Conservation (phyloP, 2,329 filamentous ascomycete genomes). For the Lomentospora prolificans region DNA sequence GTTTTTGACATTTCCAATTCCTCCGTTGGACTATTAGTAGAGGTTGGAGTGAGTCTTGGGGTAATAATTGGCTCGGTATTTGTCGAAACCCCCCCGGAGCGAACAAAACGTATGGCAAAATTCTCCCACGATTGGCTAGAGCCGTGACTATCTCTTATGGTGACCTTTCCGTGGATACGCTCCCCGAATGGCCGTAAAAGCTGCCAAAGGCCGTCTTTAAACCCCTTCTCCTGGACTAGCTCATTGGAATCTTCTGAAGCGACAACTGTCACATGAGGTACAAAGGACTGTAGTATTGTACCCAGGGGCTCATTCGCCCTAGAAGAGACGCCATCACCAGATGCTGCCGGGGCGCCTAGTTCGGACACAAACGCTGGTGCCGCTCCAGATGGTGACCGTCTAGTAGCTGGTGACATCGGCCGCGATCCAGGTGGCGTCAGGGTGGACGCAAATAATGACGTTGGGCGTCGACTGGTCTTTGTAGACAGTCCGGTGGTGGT, state of each 20-base stretch:
- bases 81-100: constrained; percentile 52
- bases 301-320: constrained; percentile 45
- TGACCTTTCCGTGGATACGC: constrained; percentile 74
- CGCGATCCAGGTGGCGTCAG: constrained; percentile 59
- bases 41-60: constrained; percentile 3
- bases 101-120: constrained; percentile 78
- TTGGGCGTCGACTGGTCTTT: constrained; percentile 44
- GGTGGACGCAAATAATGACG: constrained; percentile 55
- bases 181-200: constrained; percentile 88
- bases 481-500: constrained; percentile 44
- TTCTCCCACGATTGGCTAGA: constrained; percentile 77
- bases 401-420: constrained; percentile 55
- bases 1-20: constrained; percentile 11
- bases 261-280: constrained; percentile 79
- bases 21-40: constrained; percentile 7
- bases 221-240: constrained; percentile 73
- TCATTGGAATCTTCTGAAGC: constrained; percentile 80
- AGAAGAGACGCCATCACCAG: constrained; percentile 33
- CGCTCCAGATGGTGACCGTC: constrained; percentile 45
- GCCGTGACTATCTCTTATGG: constrained; percentile 82
- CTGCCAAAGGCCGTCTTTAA: constrained; percentile 72
- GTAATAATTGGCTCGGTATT: constrained; percentile 31
- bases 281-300: constrained; percentile 74
- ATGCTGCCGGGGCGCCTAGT: constrained; percentile 30
- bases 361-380: constrained; percentile 51